Evolutionary conservation across 73 alveolate genomes (phyloP).

Genomic region (Breviolum minutum): DNA sequence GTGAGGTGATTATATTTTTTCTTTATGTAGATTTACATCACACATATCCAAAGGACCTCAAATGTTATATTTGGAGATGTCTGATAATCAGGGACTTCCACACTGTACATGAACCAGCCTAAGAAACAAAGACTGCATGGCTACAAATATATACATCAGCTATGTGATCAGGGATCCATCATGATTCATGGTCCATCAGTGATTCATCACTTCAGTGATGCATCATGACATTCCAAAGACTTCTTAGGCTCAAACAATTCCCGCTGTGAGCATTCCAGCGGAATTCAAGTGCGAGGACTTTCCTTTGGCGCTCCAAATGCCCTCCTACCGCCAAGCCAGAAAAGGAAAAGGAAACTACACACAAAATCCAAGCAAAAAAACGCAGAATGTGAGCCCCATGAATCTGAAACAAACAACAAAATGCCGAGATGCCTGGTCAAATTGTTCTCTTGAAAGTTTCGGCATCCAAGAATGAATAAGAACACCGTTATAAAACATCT

Average conservation of each 20-base stretch:
- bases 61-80: too few relatives aligned
- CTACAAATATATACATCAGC: too few relatives aligned
- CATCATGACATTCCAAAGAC: not conserved
- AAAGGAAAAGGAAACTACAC: not conserved
- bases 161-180: too few relatives aligned
- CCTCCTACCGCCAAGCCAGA: slow-evolving; percentile 35
- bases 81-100: too few relatives aligned
- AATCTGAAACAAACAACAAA: not conserved
- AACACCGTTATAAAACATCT: too few relatives aligned
- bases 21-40: too few relatives aligned
- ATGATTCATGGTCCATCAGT: not conserved
- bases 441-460: too few relatives aligned
- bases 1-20: too few relatives aligned
- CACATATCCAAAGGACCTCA: too few relatives aligned
- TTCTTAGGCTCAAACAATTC: slow-evolving; percentile 22
- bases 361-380: not conserved
- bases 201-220: not conserved
- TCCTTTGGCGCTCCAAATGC: slow-evolving; percentile 91
- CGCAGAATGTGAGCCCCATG: not conserved
- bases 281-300: slow-evolving; percentile 78
- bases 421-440: not conserved
- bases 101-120: too few relatives aligned
- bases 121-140: too few relatives aligned
- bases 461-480: too few relatives aligned
- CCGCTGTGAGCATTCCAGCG: slow-evolving; percentile 92